Evolutionary conservation across 805 yeast species (phyloP).

Genomic region (Schizosaccharomyces octosporus): DNA sequence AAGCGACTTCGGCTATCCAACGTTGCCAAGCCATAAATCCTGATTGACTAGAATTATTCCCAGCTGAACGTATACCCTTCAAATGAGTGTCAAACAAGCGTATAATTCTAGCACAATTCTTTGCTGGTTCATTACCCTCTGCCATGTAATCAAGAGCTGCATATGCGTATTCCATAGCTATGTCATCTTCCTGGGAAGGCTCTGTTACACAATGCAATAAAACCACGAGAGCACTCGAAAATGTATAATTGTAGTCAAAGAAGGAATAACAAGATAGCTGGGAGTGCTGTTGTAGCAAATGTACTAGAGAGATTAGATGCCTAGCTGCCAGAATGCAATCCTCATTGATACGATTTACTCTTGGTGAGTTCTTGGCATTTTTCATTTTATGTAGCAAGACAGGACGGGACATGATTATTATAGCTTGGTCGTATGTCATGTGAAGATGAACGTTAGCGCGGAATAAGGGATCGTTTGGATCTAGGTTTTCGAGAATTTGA

Average conservation of each 20-base stretch:
- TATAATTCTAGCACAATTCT: background rate
- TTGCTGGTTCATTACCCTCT: background rate
- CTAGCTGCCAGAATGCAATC: background rate
- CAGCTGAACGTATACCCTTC: background rate
- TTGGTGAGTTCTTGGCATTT: background rate
- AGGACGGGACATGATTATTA: background rate
- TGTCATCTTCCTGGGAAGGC: background rate
- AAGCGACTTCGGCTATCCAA: background rate
- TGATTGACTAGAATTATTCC: background rate
- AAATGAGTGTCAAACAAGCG: background rate
- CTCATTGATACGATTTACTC: background rate
- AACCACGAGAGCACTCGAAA: background rate
- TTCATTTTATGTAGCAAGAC: background rate
- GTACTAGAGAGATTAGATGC: background rate
- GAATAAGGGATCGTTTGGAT: background rate
- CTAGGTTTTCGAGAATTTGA: background rate
- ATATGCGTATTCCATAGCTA: background rate
- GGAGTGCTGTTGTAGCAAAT: background rate
- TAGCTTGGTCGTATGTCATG: slow-evolving; percentile 1
- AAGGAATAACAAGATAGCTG: background rate
- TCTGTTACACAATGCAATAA: background rate
- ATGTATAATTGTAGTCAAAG: background rate
- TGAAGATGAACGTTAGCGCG: slow-evolving; percentile 2
- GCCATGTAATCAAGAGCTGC: background rate
- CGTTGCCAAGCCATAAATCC: slow-evolving; percentile 1